Base-by-base conservation (phyloP, 306 rosid genomes). In the Malus fusca region DNA sequence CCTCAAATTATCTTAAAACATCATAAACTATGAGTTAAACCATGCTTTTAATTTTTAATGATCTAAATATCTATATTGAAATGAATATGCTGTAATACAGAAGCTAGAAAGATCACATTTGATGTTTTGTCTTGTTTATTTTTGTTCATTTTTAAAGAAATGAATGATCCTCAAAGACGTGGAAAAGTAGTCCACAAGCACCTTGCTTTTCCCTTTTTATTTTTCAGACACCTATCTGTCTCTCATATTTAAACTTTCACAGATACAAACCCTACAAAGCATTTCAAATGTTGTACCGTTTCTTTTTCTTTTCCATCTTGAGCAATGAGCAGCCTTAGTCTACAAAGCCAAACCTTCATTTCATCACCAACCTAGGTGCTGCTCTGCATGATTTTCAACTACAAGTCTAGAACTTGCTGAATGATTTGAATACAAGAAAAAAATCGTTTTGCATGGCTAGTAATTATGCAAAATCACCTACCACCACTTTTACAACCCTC, bases 361-460 rank as follows among this genome's bases (percentile, higher is more conserved):
- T 44, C 8, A 61, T 30, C 48, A 22, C 69, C 59, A 66, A 73
- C 26, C 73, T 35, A 11, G 37, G 11, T 71, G 68, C 46, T 60
- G 59, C 30, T 72, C 30, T 72, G 66, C 55, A 72, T 37, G 76
- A 58, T 31, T 61, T 53, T 71, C 75, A 53, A 33, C 35, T 37
- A 52, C 46, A 11, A 12, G 66, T 63, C 55, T 26, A 68, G 66
- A 17, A 12, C 72, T 64, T 66, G 71, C 78, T 82, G 85, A 61
- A 87, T 78, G 84, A 68, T 85, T 77, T 75, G 25, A 68, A 37
- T 74, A 61, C 13, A 30, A 64, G 19, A 12, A 64, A 30, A 31
- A 64, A 8, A 64, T 64, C 68, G 11, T 44, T 43, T 74, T 86
- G 90, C 88, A 91, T 91, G 97, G 97, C 95, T 80, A 52, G 76